Conservation (phyloP, 2,329 filamentous ascomycete genomes). For the Ceratocystis cacaofunesta region DNA sequence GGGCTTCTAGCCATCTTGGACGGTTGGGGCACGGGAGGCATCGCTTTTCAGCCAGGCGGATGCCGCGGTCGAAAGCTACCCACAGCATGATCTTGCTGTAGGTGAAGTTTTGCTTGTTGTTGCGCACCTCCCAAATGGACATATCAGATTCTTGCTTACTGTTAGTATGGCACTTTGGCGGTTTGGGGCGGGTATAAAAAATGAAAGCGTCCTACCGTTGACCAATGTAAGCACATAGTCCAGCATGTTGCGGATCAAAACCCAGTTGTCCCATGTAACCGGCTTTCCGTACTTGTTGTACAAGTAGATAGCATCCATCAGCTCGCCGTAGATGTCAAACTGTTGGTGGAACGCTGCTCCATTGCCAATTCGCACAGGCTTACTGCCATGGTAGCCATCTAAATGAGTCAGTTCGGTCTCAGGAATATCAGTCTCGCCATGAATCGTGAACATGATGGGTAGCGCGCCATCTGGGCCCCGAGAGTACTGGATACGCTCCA, state of each 20-base stretch:
- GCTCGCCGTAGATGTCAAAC: constrained; percentile 65
- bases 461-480: constrained; percentile 45
- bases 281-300: constrained; percentile 71
- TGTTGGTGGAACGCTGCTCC: constrained; percentile 63
- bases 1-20: constrained; percentile 46
- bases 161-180: constrained; percentile 13
- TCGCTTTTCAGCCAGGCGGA: constrained; percentile 60
- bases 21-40: constrained; percentile 61
- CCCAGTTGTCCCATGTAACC: constrained; percentile 62
- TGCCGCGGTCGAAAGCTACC: constrained; percentile 63
- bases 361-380: constrained; percentile 62
- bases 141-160: constrained; percentile 47
- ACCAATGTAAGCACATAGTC: constrained; percentile 58
- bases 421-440: constrained; percentile 58
- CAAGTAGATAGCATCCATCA: constrained; percentile 63
- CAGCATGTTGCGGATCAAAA: constrained; percentile 52
- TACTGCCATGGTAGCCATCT: constrained; percentile 56
- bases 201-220: constrained; percentile 29
- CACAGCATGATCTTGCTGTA: constrained; percentile 77
- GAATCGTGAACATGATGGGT: constrained; percentile 71
- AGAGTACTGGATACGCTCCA: constrained; percentile 50
- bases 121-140: constrained; percentile 73
- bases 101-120: constrained; percentile 59
- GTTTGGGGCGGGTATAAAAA: background rate
- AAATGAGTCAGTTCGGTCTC: constrained; percentile 55